Evolutionary conservation across 1,284 basidiomycete genomes (phyloP).

Genomic region (Trichosporon asahii): DNA sequence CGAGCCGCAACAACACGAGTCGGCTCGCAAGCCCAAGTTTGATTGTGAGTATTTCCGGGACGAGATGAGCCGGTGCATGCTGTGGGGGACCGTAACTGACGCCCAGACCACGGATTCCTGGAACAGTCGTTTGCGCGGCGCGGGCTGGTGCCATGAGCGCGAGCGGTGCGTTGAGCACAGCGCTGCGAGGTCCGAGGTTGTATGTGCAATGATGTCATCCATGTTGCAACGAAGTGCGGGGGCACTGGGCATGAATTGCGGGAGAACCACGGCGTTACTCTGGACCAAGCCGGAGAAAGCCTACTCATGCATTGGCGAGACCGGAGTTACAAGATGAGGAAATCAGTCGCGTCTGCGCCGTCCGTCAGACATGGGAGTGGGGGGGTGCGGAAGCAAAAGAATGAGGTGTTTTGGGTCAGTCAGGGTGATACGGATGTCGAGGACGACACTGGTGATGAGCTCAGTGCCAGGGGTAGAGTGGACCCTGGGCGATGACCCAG

Average conservation of each 20-base stretch:
- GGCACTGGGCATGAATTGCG: background rate
- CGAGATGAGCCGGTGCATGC: background rate
- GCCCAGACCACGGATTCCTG: constrained; percentile 43
- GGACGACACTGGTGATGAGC: background rate
- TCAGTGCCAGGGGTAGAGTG: background rate
- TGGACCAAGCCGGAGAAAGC: background rate
- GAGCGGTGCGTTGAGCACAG: background rate
- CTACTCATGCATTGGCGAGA: background rate
- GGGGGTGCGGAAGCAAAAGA: background rate
- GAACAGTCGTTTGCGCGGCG: constrained; percentile 37
- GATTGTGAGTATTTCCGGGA: constrained; percentile 41
- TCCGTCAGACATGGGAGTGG: background rate
- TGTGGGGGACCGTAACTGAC: background rate
- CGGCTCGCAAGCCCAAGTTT: constrained; percentile 25
- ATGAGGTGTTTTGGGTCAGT: background rate
- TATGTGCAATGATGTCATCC: constrained; percentile 6
- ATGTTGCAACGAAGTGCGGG: background rate
- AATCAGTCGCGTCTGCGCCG: constrained; percentile 1
- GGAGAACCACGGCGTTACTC: background rate
- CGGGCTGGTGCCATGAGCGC: constrained; percentile 8
- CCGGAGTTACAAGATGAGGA: background rate
- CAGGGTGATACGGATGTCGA: background rate
- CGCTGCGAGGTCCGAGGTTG: constrained; percentile 5
- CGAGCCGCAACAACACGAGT: constrained; percentile 13
- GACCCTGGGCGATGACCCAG: background rate